Conservation (phyloP, 2,329 filamentous ascomycete species). For the Penicillium crustosum region DNA sequence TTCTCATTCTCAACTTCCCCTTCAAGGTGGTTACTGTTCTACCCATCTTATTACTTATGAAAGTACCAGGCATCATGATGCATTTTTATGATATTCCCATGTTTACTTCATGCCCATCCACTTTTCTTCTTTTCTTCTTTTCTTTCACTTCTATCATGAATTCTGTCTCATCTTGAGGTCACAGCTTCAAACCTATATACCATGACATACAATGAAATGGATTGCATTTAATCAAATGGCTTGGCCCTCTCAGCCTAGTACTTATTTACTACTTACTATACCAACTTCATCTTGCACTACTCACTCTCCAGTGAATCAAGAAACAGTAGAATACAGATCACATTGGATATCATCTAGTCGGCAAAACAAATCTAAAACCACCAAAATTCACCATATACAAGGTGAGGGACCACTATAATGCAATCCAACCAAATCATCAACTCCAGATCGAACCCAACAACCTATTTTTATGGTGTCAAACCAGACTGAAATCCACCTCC, state of each 20-base stretch:
- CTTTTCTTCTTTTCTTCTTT: background rate
- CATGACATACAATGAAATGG: conserved; percentile 1
- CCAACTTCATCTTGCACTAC: background rate
- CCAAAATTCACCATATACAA: conserved; percentile 15
- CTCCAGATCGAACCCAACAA: conserved; percentile 20
- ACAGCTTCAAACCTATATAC: conserved; percentile 8
- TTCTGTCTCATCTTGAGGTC: background rate
- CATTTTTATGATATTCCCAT: conserved; percentile 12
- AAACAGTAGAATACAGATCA: conserved; percentile 27
- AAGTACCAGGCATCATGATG: conserved; percentile 1
- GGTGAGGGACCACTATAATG: conserved; percentile 13
- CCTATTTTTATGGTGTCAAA: conserved; percentile 20
- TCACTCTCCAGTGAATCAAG: background rate
- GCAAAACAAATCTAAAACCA: conserved; percentile 18
- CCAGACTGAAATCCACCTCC: background rate
- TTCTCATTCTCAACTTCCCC: background rate
- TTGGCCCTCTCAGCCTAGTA: background rate
- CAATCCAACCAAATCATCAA: conserved; percentile 18
- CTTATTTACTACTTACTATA: background rate
- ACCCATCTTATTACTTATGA: background rate
- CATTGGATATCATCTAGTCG: conserved; percentile 31
- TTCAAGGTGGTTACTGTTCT: background rate
- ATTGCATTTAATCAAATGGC: background rate
- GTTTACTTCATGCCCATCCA: background rate
- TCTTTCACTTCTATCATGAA: background rate